Evolutionary conservation across 2,329 filamentous ascomycete genomes (phyloP).

Genomic region (Hymenoscyphus fructigenus): DNA sequence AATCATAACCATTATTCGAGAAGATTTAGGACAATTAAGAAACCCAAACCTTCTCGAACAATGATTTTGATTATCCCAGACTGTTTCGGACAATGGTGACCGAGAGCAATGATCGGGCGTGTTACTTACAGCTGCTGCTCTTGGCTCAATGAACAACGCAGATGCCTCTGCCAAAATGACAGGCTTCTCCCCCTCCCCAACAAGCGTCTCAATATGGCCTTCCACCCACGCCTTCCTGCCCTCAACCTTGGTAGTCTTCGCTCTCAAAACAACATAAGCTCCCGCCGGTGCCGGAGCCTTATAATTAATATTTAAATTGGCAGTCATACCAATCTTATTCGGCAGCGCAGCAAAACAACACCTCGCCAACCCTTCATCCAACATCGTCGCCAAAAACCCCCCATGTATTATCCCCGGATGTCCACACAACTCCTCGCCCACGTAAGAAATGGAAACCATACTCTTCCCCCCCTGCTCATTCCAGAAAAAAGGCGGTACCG

Average conservation of each 20-base stretch:
- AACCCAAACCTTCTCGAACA: no score
- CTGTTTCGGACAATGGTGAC: no score
- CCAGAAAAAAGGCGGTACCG: conserved; percentile 80
- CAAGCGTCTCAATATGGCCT: conserved; percentile 79
- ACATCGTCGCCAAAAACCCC: conserved; percentile 83
- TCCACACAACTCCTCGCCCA: conserved; percentile 79
- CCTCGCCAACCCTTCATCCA: conserved; percentile 85
- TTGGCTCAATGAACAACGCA: conserved; percentile 86
- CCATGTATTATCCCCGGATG: conserved; percentile 91
- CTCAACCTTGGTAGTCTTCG: conserved; percentile 80
- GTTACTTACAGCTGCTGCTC: conserved; percentile 63
- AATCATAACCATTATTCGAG: background rate
- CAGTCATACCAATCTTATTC: conserved; percentile 82
- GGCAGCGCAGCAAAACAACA: conserved; percentile 88
- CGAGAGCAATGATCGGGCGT: no score
- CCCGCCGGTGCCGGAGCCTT: conserved; percentile 74
- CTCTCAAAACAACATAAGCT: conserved; percentile 74
- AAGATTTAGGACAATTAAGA: no score
- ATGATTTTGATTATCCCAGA: no score
- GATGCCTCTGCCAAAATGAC: conserved; percentile 76
- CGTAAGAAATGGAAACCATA: conserved; percentile 70
- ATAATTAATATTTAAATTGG: conserved; percentile 81
- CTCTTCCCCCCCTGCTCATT: conserved; percentile 67
- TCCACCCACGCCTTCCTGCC: conserved; percentile 94
- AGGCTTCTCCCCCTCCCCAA: conserved; percentile 60